Base-by-base conservation (phyloP, 495 filamentous ascomycete species). In the Penicillium paxilli region DNA sequence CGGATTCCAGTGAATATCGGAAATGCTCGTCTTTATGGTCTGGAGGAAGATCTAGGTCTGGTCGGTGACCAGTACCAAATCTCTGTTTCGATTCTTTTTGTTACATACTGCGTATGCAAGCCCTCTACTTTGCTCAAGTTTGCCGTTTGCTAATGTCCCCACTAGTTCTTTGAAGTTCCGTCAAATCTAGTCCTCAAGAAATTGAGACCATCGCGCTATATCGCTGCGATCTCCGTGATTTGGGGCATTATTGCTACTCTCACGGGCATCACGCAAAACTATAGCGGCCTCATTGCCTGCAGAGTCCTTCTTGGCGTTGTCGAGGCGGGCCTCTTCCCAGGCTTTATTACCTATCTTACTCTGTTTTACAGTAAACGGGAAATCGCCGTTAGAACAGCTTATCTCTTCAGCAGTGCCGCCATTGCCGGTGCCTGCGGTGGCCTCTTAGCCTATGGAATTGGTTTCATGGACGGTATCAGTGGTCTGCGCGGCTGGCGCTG, bases 111-210 rank as follows among this genome's bases (percentile, higher is more conserved):
- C 49, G 75, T 82, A 69, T 50, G 79, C 63, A 25, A 23, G 24
- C n/a, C 33, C 12, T n/a, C n/a, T n/a, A n/a, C 33, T 45, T 26
- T n/a, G 19, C 20, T 21, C 30, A 30, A 16, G 16, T 17, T 24
- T 35, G 25, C 28, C 16, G 16, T 32, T 26, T 11, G 5, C n/a
- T 49, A 47, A 51, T 46, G 41, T 24, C 12, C 9, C 38, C 38
- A 41, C 25, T 14, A 74, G 73, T 54, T 76, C 19, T 74, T 74
- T 45, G 74, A 79, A 57, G 71, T 77, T 10, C 75, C 75, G 0
- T 75, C 75, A 9, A 97, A 96, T 64, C 77, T 96, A 47, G 67
- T 94, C 8, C 73, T 97, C 45, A 95, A 95, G 68, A 83, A 83
- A 57, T 74, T 96, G 52, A 86, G 87, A 80, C 89, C 90, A 1